A percentile compares a stretch with the other conserved stretches of the same genome.
phyloP scores from a whole-genome alignment of 257 asterid species.

The Solanum tacnaense region DNA sequence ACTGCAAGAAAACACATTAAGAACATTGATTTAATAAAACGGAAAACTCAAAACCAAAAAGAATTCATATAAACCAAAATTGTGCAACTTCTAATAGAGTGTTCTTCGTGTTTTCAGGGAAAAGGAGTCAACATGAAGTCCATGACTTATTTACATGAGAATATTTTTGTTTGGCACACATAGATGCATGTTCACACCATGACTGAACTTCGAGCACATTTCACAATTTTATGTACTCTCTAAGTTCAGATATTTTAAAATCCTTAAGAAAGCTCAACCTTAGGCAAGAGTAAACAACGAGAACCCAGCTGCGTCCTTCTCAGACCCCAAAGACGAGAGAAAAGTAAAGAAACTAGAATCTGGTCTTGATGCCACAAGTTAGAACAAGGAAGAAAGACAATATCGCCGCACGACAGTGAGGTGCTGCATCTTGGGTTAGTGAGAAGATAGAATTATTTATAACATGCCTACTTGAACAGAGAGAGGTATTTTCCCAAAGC shows the following conservation, averaged over 20 bases:
- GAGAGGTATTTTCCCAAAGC: background rate
- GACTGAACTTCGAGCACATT: background rate
- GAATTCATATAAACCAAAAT: background rate
- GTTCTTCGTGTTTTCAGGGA: background rate
- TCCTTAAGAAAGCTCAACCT: background rate
- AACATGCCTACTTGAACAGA: background rate
- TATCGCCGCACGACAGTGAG: background rate
- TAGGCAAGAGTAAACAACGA: background rate
- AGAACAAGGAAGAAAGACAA: background rate
- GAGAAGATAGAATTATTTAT: background rate
- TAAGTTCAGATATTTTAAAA: background rate
- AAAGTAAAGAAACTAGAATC: background rate
- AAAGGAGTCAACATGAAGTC: background rate
- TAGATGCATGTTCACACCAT: background rate
- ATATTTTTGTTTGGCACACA: background rate
- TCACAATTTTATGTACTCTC: background rate
- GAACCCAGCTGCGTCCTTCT: background rate
- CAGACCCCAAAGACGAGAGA: background rate
- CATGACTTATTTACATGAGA: background rate
- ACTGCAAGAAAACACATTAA: conserved; percentile 35
- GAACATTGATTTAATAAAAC: conserved; percentile 7
- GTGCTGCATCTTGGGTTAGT: background rate
- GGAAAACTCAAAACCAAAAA: background rate
- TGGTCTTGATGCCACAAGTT: background rate
- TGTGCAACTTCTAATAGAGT: background rate